These are phyloP conservation scores for Spergularia azorica DNA, from an alignment of 179 eudicot genomes.

Conservation along the genomic window DNA sequence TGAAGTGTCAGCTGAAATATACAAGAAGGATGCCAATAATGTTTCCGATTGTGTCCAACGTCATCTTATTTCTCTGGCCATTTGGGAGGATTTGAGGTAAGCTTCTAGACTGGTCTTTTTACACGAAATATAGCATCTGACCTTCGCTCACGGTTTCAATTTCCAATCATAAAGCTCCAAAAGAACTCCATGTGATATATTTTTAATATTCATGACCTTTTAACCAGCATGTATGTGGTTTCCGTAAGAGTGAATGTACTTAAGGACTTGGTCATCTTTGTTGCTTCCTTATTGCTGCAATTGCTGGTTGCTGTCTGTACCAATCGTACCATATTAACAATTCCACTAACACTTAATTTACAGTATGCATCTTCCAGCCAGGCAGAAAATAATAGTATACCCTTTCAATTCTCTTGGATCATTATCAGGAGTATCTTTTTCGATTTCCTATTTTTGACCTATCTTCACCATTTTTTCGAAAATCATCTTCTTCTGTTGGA, in stretches of 20 bases:
- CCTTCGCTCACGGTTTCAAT: not conserved
- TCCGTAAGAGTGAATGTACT: too few relatives aligned
- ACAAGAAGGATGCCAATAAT: constrained; percentile 74
- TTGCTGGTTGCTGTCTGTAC: constrained; percentile 3
- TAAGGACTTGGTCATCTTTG: not conserved
- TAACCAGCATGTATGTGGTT: not conserved
- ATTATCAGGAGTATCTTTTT: not conserved
- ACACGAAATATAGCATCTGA: not conserved
- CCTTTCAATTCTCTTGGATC: not conserved
- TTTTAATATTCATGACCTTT: constrained; percentile 3
- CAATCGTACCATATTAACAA: not conserved
- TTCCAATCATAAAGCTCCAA: not conserved
- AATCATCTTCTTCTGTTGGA: too few relatives aligned
- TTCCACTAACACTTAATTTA: not conserved
- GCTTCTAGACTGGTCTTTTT: constrained; percentile 15
- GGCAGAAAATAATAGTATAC: not conserved
- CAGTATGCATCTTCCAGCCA: not conserved
- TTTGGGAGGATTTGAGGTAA: constrained; percentile 97
- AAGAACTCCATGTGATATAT: not conserved
- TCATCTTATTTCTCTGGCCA: constrained; percentile 84
- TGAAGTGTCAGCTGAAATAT: constrained; percentile 97
- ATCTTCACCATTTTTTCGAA: too few relatives aligned
- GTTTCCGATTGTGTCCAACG: constrained; percentile 93
- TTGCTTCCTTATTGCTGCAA: not conserved
- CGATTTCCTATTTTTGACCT: not conserved